phyloP scores from a whole-genome alignment of 169 alveolate species.

The Eimeria tenella region DNA sequence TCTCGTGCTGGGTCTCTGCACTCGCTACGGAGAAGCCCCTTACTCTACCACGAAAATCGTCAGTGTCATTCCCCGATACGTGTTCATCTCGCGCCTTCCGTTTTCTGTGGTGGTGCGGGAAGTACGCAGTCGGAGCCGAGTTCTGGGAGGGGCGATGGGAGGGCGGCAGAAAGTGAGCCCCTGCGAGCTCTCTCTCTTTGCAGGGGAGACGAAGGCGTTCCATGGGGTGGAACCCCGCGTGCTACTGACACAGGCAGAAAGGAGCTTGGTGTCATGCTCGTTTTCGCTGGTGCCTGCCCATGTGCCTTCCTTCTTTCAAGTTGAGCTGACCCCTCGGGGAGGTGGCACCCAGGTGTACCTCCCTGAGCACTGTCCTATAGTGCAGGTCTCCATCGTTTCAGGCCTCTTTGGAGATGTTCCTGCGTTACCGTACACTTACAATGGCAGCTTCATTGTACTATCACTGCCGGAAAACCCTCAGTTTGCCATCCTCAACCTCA shows the following conservation, averaged over 20 bases:
- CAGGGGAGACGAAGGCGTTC: conserved; percentile 76
- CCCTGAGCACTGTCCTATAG: conserved; percentile 76
- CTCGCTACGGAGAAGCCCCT: conserved; percentile 88
- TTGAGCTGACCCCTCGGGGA: conserved; percentile 78
- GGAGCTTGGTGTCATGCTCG: conserved; percentile 69
- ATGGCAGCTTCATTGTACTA: conserved; percentile 87
- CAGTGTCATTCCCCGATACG: conserved; percentile 86
- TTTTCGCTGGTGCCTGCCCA: conserved; percentile 86
- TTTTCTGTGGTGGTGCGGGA: conserved; percentile 84
- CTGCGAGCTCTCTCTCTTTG: conserved; percentile 52
- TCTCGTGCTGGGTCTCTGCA: conserved; percentile 86
- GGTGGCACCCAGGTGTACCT: conserved; percentile 29
- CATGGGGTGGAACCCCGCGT: conserved; percentile 70
- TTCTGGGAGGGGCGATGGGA: conserved; percentile 56
- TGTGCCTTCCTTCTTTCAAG: conserved; percentile 86
- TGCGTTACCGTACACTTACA: conserved; percentile 88
- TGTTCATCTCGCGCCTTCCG: conserved; percentile 87
- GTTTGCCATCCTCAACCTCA: conserved; percentile 87
- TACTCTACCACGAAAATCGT: conserved; percentile 87
- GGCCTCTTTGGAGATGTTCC: conserved; percentile 88
- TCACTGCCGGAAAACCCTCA: conserved; percentile 87
- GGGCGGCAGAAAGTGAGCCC: conserved; percentile 58
- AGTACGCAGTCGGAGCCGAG: conserved; percentile 62
- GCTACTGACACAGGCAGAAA: conserved; percentile 16
- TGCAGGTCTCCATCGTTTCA: conserved; percentile 87